Percentiles rank a stretch among this genome's conserved stretches.
Evolutionary conservation across 2,329 filamentous ascomycete genomes (phyloP).

Genomic region (Alternaria sp.): DNA sequence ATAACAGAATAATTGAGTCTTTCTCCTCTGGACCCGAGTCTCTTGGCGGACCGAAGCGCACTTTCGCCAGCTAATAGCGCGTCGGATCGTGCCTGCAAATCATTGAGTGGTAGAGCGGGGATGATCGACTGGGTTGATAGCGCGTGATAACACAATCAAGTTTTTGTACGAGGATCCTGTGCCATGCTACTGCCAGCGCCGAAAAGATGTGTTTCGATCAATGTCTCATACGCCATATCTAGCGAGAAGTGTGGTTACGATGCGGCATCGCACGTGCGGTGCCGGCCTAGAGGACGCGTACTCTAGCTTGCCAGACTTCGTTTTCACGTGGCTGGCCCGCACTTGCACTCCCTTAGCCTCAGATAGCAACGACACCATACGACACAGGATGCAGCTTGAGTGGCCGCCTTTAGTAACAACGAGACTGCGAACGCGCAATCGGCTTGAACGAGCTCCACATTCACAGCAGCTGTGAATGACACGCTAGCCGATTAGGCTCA

Average conservation of each 20-base stretch:
- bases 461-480: not conserved
- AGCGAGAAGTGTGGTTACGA: not conserved
- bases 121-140: not conserved
- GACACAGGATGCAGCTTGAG: not conserved
- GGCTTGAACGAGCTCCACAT: not conserved
- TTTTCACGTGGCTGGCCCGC: not conserved
- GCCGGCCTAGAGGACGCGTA: not conserved
- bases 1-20: not conserved
- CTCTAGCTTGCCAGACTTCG: not conserved
- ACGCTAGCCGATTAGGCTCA: slow-evolving; percentile 1
- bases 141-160: not conserved
- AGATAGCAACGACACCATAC: not conserved
- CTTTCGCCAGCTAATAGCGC: not conserved
- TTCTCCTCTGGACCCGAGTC: not conserved
- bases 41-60: not conserved
- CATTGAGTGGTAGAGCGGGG: not conserved
- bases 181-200: not conserved
- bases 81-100: not conserved
- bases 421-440: not conserved
- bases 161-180: not conserved
- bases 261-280: not conserved
- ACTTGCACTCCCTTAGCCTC: not conserved
- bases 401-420: not conserved
- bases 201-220: not conserved
- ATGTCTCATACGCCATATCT: not conserved